Evolutionary conservation across 164 flowering plant genomes (phyloP).

Genomic region (Annona cherimola): DNA sequence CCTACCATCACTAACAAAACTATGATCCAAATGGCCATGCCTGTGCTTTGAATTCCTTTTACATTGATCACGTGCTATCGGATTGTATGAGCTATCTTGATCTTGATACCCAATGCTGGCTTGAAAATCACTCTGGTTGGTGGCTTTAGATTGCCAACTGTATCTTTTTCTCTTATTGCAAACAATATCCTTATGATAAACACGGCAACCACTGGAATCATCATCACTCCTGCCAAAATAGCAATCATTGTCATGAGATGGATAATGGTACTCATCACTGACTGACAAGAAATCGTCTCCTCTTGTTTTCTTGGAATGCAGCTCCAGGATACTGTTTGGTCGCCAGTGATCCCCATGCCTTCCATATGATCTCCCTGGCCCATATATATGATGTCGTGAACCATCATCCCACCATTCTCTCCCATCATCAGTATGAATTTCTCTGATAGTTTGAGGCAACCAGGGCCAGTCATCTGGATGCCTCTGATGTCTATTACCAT

Average conservation of each 20-base stretch:
- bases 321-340: neutral
- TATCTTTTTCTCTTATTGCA: conserved; percentile 14
- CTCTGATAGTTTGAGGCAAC: conserved; percentile 18
- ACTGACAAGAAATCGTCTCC: conserved; percentile 13
- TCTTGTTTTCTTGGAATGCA: conserved; percentile 10
- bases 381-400: conserved; percentile 19
- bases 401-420: conserved; percentile 18
- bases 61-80: conserved; percentile 18
- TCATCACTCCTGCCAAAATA: neutral
- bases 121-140: conserved; percentile 19
- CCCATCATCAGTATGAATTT: conserved; percentile 16
- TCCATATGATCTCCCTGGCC: conserved; percentile 20
- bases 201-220: conserved; percentile 5
- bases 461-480: conserved; percentile 10
- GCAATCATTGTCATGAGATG: conserved; percentile 2
- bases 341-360: conserved; percentile 16
- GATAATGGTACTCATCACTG: conserved; percentile 7
- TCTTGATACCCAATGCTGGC: conserved; percentile 18
- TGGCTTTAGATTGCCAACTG: conserved; percentile 15
- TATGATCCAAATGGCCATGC: conserved; percentile 18
- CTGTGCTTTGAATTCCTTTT: conserved; percentile 23
- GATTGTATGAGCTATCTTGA: conserved; percentile 16
- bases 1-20: conserved; percentile 9
- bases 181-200: conserved; percentile 17
- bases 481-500: conserved; percentile 20